Percentiles rank a stretch among this genome's conserved stretches.
Evolutionary conservation across 495 filamentous ascomycete genomes (phyloP).

Genomic region (Parathielavia hyrcaniae): DNA sequence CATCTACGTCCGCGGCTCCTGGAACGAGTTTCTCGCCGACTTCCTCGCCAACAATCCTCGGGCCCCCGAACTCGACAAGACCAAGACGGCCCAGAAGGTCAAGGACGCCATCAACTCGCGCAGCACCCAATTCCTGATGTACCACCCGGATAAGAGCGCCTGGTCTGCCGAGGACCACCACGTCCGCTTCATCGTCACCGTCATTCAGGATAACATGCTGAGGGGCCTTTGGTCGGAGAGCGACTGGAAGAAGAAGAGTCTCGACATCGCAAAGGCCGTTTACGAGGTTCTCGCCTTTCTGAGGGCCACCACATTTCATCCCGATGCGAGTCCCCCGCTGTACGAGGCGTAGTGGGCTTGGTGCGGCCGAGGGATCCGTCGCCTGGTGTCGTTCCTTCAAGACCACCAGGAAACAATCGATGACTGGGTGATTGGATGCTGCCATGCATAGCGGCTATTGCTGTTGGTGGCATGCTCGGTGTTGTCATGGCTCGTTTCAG

Average conservation of each 20-base stretch:
- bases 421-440: too few species aligned
- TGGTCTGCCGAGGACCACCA: slow-evolving; percentile 32
- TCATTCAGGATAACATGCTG: slow-evolving; percentile 28
- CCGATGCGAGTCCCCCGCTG: slow-evolving; percentile 16
- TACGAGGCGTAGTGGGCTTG: slow-evolving; percentile 17
- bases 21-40: slow-evolving; percentile 29
- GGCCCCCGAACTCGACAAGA: slow-evolving; percentile 29
- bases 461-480: too few species aligned
- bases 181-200: slow-evolving; percentile 30
- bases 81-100: slow-evolving; percentile 18
- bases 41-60: slow-evolving; percentile 21
- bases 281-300: slow-evolving; percentile 32
- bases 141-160: slow-evolving; percentile 27
- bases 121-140: slow-evolving; percentile 24
- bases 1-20: slow-evolving; percentile 28
- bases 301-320: slow-evolving; percentile 9
- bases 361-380: too few species aligned
- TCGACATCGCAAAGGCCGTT: slow-evolving; percentile 24
- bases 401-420: too few species aligned
- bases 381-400: too few species aligned
- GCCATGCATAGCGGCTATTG: too few species aligned
- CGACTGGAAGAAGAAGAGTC: slow-evolving; percentile 24
- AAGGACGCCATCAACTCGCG: slow-evolving; percentile 26
- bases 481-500: too few species aligned
- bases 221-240: slow-evolving; percentile 27